Base-by-base conservation (phyloP, 306 rosid species). In the Rosa persica region DNA sequence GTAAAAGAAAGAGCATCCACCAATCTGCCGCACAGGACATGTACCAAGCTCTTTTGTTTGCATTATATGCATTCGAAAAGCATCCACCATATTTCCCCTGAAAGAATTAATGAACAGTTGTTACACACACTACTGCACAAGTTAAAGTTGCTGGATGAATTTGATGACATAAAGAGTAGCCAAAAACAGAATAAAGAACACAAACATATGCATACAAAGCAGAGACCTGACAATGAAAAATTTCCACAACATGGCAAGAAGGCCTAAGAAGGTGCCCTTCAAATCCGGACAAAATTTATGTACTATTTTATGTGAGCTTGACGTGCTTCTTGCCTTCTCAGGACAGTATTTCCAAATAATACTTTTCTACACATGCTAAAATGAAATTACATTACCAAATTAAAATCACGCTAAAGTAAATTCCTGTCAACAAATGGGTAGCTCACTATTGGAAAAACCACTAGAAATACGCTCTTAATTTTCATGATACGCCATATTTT, bases 11-110 rank as follows among this genome's bases (percentile, higher is more conserved):
- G 98, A 91, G 85, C 98, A 92, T 36, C 96, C 97, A 73, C 99
- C 96, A 79, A 96, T 93, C 89, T 96, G 97, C 87, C 97, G 88
- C 80, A 96, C 99, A 62, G 99, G 99, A 85, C 99, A 93, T 11
- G 96, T 93, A 46, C 98, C 99, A n/a, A 93, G 98, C 72, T 96
- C 99, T 85, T 91, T 96, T 3, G 97, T 91, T 82, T 96, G 99
- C 97, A 93, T 93, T 84, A 95, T 93, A 90, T 93, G 98, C 27
- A 86, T 88, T 60, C 97, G 87, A 83, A 96, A 96, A 82, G 97
- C 99, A 87, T 96, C 99, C 61, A 96, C 99, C 99, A 96, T 96
- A 77, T 96, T 93, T 81, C 98, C 98, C 88, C 99, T 96, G 90
- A 51, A 70, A 82, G 49, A 76, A 66, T 22, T 64, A 7, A 72